Evolutionary conservation across 176 grass and related monocot species (phyloP).

Genomic region (Bothriochloa decipiens): DNA sequence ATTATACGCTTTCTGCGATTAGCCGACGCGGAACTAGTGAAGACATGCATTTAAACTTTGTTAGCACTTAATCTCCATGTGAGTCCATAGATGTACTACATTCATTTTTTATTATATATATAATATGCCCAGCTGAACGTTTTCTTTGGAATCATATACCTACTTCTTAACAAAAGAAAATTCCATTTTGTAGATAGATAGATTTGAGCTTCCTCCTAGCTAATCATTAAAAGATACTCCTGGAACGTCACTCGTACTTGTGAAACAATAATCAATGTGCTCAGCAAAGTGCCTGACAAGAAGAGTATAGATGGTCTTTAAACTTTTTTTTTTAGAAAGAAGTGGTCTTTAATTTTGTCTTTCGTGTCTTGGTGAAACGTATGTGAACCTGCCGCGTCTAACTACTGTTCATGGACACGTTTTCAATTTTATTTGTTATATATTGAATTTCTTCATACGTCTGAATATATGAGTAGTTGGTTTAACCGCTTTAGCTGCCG

Average conservation of each 20-base stretch:
- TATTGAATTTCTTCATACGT: too few relatives aligned
- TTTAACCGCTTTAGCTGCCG: not conserved
- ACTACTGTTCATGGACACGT: not conserved
- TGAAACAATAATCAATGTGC: too few relatives aligned
- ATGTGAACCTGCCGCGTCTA: constrained; percentile 21
- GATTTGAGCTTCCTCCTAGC: not conserved
- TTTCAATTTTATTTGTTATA: not conserved
- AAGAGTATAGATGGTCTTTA: not conserved
- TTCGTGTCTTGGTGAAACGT: not conserved
- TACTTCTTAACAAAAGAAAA: not conserved
- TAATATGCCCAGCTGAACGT: too few relatives aligned
- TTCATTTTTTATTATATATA: not conserved
- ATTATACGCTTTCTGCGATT: not conserved
- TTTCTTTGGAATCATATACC: not conserved
- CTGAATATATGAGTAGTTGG: not conserved
- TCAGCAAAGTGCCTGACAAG: not conserved
- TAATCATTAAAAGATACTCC: constrained; percentile 8
- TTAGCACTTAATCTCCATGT: not conserved
- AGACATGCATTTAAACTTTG: not conserved
- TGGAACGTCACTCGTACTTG: not conserved
- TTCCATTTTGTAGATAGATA: not conserved
- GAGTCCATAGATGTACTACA: not conserved
- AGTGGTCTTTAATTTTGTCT: not conserved
- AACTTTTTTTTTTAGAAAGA: too few relatives aligned
- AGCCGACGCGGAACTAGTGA: not conserved